phyloP scores from a whole-genome alignment of 1,139 yeast genomes.

The Debaryomyces fabryi region DNA sequence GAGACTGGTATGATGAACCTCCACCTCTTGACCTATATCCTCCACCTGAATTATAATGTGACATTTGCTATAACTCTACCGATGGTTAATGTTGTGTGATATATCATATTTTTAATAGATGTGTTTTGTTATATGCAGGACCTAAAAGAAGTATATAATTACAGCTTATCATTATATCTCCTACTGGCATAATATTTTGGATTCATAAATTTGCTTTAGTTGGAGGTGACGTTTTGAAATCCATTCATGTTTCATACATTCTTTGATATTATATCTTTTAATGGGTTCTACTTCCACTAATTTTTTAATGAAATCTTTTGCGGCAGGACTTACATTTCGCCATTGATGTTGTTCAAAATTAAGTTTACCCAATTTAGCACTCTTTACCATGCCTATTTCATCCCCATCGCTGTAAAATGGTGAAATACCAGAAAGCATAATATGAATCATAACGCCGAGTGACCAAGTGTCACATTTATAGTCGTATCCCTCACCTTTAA shows the following conservation, averaged over 20 bases:
- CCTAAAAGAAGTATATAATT: no score
- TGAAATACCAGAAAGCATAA: slow-evolving; percentile 59
- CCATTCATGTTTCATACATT: slow-evolving; percentile 47
- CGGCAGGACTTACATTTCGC: slow-evolving; percentile 38
- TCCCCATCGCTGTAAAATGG: slow-evolving; percentile 57
- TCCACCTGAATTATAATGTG: slow-evolving; percentile 6
- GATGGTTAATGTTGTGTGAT: background rate
- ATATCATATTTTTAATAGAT: background rate
- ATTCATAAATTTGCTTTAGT: slow-evolving; percentile 19
- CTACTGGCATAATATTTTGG: slow-evolving; percentile 12
- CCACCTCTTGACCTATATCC: slow-evolving; percentile 8
- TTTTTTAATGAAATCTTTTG: slow-evolving; percentile 45
- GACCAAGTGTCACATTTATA: slow-evolving; percentile 71
- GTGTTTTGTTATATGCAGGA: slow-evolving; percentile 6
- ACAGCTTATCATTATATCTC: background rate
- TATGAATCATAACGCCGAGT: slow-evolving; percentile 59
- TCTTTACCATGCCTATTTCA: slow-evolving; percentile 37
- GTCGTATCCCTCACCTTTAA: slow-evolving; percentile 42
- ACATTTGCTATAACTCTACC: background rate
- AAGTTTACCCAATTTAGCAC: slow-evolving; percentile 44
- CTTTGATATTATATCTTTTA: slow-evolving; percentile 34
- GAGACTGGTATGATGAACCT: slow-evolving; percentile 6
- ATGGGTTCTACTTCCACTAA: slow-evolving; percentile 43
- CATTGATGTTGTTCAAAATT: slow-evolving; percentile 44
- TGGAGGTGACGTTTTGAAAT: slow-evolving; percentile 25